These are phyloP conservation scores for Cryptosporidium tyzzeri DNA, from an alignment of 169 alveolate genomes.

Conservation along the genomic window DNA sequence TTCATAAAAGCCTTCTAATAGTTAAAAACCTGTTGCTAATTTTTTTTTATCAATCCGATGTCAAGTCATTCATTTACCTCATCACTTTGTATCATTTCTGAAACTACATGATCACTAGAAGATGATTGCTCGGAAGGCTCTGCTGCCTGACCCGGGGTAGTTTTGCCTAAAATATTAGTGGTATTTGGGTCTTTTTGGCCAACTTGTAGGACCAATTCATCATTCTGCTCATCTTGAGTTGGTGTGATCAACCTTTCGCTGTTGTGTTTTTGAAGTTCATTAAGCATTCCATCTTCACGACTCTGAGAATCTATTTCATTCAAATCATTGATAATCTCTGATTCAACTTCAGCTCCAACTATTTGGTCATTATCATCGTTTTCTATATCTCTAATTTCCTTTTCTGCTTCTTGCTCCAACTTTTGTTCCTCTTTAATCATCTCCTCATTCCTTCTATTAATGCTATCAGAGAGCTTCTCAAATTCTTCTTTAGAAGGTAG, in stretches of 20 bases:
- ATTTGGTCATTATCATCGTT: slow-evolving; percentile 13
- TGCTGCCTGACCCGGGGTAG: not conserved
- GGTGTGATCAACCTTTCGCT: not conserved
- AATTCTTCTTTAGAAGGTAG: slow-evolving; percentile 43
- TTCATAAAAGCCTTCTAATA: not conserved
- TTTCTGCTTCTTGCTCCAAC: not conserved
- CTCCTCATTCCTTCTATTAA: not conserved
- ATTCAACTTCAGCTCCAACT: not conserved
- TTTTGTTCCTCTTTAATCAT: not conserved
- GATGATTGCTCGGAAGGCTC: not conserved
- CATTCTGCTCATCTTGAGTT: not conserved
- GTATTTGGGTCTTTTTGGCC: not conserved
- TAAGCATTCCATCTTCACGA: not conserved
- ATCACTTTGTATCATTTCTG: slow-evolving; percentile 31
- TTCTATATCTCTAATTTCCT: slow-evolving; percentile 14
- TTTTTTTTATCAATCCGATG: not conserved
- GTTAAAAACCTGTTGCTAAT: not conserved
- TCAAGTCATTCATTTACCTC: not conserved
- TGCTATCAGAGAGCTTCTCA: slow-evolving; percentile 6
- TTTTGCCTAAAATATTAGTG: not conserved
- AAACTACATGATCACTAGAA: slow-evolving; percentile 4
- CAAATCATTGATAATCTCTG: slow-evolving; percentile 11
- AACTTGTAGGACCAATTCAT: no score
- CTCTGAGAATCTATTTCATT: not conserved
- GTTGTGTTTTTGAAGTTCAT: no score